Evolutionary conservation across 257 asterid species (phyloP), one percentile per base, ranked within the genome.

Genomic region (Lithospermum erythrorhizon): DNA sequence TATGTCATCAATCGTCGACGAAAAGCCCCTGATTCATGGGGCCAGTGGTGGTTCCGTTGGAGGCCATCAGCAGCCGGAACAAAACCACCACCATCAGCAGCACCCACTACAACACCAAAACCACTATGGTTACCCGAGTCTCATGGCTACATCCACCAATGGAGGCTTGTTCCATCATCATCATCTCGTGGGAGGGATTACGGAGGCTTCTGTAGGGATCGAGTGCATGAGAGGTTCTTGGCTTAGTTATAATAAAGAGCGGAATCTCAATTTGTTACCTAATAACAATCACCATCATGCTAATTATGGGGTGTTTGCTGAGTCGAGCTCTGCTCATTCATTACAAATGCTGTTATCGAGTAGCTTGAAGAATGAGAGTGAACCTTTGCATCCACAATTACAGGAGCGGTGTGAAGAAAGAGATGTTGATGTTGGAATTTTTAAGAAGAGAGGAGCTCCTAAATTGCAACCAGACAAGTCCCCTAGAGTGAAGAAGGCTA

Each of bases 131-230:
- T 77, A 77, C 41, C 75, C 75, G 1, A 51, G 79, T 5, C 65
- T 75, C 0, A 70, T 81, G 57, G 74, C 80, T 69, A 73, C 86
- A 18, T 76, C 89, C 0, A 80, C 75, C 21, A 86, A 75, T 67
- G 86, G 82, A 0, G 86, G 95, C 13, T 79, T 76, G 0, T 81
- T 65, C 62, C 93, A 83, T 63, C 95, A 85, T 69, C 89, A 32
- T 35, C 45, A 77, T 64, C 86, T 87, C 18, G 83, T 83, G 21
- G 80, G 85, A 65, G 87, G 90, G 57, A 23, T 78, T 37, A 62
- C 83, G 0, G 96, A 82, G 60, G 45, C 82, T 35, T 7, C 45
- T 35, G 45, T 0, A 35, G 45, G 45, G 45, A 35, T 35, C 32
- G 82, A 80, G 41, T 86, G 9, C 45, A 60, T 57, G 65, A 71